Evolutionary conservation across 805 yeast genomes (phyloP), one percentile per base, ranked within the genome.

Genomic region (Grigorovia yakushimaensis): DNA sequence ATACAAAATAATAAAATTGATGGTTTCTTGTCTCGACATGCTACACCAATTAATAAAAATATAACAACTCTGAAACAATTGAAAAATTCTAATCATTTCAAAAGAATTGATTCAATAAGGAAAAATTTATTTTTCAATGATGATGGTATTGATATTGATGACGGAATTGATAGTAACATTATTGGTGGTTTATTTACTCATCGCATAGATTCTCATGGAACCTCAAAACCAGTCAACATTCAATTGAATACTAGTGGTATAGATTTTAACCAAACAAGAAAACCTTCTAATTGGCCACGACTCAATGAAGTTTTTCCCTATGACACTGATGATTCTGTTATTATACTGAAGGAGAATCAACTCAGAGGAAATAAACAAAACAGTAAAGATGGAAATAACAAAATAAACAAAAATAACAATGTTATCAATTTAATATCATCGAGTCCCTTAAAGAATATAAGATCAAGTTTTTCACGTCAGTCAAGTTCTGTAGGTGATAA

Each of bases 1-100:
- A 30, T 43, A 8, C 66, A 62, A 45, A 55, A 53, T 38, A 61
- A 59, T 43, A 61, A 51, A 17, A 45, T 62, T 10, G 62, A 60
- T 41, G 43, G 10, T 1, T 62, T 60, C 42, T 45, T 61, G 19
- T 46, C 43, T 37, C 45, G 43, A 15, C 62, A 58, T 47, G 43
- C 61, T 1, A 51, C 62, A 1, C 61, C 62, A 15, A 24, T 54
- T 7, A 51, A 52, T 27, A 44, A 44, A 36, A 39, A 43, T 41
- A 35, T 37, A 6, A 11, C 39, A 15, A 41, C 47, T 46, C 7
- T 54, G 45, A 35, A 50, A 45, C 33, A 50, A 46, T 7, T 27
- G 33, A 27, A 27, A 27, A 27, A 27, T 27, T 15, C 4, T 10
- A 27, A 27, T 27, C 13, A 27, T 27, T n/a, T 48, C 49, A 37